Base-by-base conservation (phyloP, 2,329 filamentous ascomycete species). In the Botrytis hyacinthi region DNA sequence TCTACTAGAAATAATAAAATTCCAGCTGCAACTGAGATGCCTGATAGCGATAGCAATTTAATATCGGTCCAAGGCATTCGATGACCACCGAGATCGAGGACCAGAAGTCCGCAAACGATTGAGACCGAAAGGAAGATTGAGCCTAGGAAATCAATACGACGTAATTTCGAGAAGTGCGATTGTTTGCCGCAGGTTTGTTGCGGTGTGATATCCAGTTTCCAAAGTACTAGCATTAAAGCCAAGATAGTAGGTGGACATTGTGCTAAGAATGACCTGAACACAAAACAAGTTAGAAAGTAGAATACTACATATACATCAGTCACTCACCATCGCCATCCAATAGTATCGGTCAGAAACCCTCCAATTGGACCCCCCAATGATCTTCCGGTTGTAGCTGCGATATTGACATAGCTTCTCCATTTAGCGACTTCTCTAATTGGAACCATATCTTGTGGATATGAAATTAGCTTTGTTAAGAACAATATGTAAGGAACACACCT, bases 311-410 rank as follows among this genome's bases (percentile, higher is more conserved):
- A 68, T 16, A n/a, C 22, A 20, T 29, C 10, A 35, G 48, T 8
- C 12, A 4, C 78, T 82, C 75, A 88, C 89, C 89, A 91, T 80
- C 90, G 83, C 90, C 90, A 92, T 26, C 90, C 90, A 20, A 92
- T 84, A 0, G 86, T 85, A 75, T 92, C 88, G 1, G 89, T 87
- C 2, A 92, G 80, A 5, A 75, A 77, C 2, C 90, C 90, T 1
- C 90, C 90, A 0, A 91, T 73, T 4, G 86, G 87, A 0, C 86
- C 87, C 2, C 87, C 87, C 0, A 88, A 77, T 62, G 85, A 87
- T 51, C 87, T 82, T 3, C 86, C 87, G 3, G 83, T 82, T 0
- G 87, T 88, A 18, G 85, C 83, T 18, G 85, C 84, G 0, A 88
- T 82, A 61, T 88, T 88, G 73, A 87, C 82, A 74, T 86, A 87